Conservation (phyloP, 768 basidiomycete species). For the Pleurotus tuoliensis region DNA sequence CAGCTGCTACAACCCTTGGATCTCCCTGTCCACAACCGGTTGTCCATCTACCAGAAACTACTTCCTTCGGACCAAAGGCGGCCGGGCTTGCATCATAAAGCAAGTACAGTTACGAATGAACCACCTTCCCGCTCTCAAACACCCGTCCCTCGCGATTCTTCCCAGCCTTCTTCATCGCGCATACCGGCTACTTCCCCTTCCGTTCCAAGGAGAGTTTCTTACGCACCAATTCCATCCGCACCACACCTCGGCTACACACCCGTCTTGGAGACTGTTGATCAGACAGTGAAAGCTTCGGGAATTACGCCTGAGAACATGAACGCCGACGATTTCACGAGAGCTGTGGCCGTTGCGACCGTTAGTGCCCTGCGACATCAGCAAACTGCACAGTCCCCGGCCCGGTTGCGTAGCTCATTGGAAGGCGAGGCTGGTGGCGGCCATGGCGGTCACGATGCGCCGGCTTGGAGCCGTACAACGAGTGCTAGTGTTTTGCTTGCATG, state of each 20-base stretch:
- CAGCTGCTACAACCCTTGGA: conserved; percentile 70
- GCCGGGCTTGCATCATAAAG: conserved; percentile 38
- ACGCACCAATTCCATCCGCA: conserved; percentile 31
- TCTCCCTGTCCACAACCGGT: conserved; percentile 47
- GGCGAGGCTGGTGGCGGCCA: conserved; percentile 56
- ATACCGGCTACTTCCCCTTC: conserved; percentile 37
- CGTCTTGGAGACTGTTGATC: conserved; percentile 73
- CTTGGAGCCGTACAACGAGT: conserved; percentile 90
- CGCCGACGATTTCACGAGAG: conserved; percentile 87
- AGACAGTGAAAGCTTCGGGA: conserved; percentile 63
- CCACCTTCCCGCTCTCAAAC: conserved; percentile 36
- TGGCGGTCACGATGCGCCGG: conserved; percentile 91
- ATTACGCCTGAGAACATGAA: conserved; percentile 56
- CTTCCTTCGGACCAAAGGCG: conserved; percentile 28
- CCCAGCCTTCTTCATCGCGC: conserved; percentile 12
- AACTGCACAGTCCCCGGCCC: conserved; percentile 43
- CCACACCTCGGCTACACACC: conserved; percentile 45
- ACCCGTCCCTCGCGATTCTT: conserved; percentile 29
- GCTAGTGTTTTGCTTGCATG: conserved; percentile 87
- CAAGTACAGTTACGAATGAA: conserved; percentile 36
- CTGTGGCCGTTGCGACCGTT: conserved; percentile 92
- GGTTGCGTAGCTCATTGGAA: conserved; percentile 36
- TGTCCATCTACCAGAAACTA: conserved; percentile 64
- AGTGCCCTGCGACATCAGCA: conserved; percentile 84
- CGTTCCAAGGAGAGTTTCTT: conserved; percentile 49